Evolutionary conservation across 2,329 filamentous ascomycete genomes (phyloP), one percentile per base, ranked within the genome.

Genomic region (Plenodomus biglobosus): DNA sequence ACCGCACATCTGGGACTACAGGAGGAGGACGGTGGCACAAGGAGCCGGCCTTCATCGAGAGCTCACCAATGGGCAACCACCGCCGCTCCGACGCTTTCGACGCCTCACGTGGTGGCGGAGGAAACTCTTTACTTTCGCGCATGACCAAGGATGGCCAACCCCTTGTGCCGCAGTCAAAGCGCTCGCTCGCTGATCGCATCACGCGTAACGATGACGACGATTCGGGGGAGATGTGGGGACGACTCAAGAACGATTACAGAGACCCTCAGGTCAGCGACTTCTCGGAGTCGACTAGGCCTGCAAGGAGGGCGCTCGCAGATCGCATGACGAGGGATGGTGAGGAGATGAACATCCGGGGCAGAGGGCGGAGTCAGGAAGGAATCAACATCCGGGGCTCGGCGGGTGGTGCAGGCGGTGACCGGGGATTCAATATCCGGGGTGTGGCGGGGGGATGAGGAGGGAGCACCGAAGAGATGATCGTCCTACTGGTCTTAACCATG

Each of bases 31-130:
- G 62, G 42, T 64, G 62, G 60, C 52, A 61, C 24, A 66, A 68
- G 42, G 63, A 66, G 38, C 44, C 58, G n/a, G 52, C 43, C 8
- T 42, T 47, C 13, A 16, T 70, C 35, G 64, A 67, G 47, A 74
- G 73, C 52, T 74, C 74, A 2, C 63, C 73, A 41, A 68, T 66
- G 58, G 70, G 68, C 55, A 74, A 75, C 42, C 75, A 79, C 55
- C 73, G 72, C 22, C 71, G 76, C 18, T 72, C 71, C 30, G 73
- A 75, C 41, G 75, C 75, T 3, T 63, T 71, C 18, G 75, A 76
- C 38, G 66, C 65, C 35, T 60, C 64, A n/a, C 36, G 43, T 16
- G 41, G 38, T 40, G 46, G 44, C 34, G 40, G 50, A 10, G 58
- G 58, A 42, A 62, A 59, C 15, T 67, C 63, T 11, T 47, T 70